Evolutionary conservation across 306 rosid genomes (phyloP).

Genomic region (Myrica gale): DNA sequence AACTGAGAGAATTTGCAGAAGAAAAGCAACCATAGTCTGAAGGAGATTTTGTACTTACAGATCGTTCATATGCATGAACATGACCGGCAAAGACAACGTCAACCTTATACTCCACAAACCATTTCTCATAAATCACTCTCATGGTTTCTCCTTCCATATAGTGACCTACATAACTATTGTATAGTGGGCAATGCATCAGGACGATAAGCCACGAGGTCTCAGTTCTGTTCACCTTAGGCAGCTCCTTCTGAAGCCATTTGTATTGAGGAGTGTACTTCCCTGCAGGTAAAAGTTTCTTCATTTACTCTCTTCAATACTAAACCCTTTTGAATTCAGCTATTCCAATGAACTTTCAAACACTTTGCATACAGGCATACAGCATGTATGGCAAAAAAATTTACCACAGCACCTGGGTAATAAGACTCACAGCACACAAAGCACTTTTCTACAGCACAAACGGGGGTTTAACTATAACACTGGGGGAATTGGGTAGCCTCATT

Average conservation of each 20-base stretch:
- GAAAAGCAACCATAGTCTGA: background rate
- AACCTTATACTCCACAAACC: constrained; percentile 61
- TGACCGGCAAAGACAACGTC: constrained; percentile 63
- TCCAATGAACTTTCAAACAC: background rate
- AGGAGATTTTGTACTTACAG: constrained; percentile 42
- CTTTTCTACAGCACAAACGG: background rate
- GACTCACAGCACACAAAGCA: background rate
- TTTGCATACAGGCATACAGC: constrained; percentile 7
- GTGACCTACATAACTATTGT: constrained; percentile 69
- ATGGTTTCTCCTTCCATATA: constrained; percentile 78
- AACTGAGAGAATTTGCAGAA: constrained; percentile 1
- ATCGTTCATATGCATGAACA: constrained; percentile 72
- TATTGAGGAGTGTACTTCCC: constrained; percentile 86
- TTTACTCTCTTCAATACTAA: background rate
- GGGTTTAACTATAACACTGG: constrained; percentile 1
- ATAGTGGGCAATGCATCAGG: constrained; percentile 69
- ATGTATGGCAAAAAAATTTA: background rate
- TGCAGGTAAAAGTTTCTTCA: constrained; percentile 18
- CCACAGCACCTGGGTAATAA: background rate
- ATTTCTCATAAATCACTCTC: constrained; percentile 58
- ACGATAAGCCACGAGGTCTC: constrained; percentile 92
- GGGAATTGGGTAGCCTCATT: background rate
- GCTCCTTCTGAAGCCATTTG: constrained; percentile 70
- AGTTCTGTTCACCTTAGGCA: constrained; percentile 66
- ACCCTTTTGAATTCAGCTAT: background rate